Base-by-base conservation (phyloP, 768 basidiomycete genomes). In the Serendipita sp. region DNA sequence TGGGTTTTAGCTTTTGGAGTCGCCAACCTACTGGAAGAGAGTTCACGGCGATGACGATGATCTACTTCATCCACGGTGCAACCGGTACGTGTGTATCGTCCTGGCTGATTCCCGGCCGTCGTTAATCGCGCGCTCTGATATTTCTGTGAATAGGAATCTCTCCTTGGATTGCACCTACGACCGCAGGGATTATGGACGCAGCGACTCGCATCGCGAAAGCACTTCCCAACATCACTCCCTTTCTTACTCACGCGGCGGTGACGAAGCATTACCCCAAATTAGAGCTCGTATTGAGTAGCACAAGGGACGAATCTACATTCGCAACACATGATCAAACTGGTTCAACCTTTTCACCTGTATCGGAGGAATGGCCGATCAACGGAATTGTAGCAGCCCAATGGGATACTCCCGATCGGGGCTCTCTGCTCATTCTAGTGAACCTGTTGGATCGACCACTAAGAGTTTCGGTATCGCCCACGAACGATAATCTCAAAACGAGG, bases 1-100 rank as follows among this genome's bases (percentile, higher is more conserved):
- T 13, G n/a, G 10, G 47, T 13, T 67, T 7, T 51, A 67, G 67
- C 2, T 68, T 64, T 36, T 70, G 69, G 69, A 5, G 60, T 13
- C 65, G 52, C 2, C 44, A 13, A 2, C 69, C 69, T 11, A 69
- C 63, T 5, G 67, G 66, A 10, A 36, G 64, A 1, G 68, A 69
- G 30, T 69, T 66, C 44, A 48, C 65, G 34, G 65, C 60, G 13
- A 45, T 62, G 51, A 44, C 36, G 16, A 38, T 63, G 11, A n/a
- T 66, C 0, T 56, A 44, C 0, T 44, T 69, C 10, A 44, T 64
- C 8, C 67, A 68, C 28, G 68, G 68, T 4, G 56, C 63, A 15
- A 45, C 28, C 3, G 65, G 65, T 66, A 0, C 44, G 41, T 41
- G 5, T 1, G 41, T 13, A 7, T 41, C 41, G 5, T 13, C 41